Base-by-base conservation (phyloP, 2,329 filamentous ascomycete species). In the Fusarium equiseti region DNA sequence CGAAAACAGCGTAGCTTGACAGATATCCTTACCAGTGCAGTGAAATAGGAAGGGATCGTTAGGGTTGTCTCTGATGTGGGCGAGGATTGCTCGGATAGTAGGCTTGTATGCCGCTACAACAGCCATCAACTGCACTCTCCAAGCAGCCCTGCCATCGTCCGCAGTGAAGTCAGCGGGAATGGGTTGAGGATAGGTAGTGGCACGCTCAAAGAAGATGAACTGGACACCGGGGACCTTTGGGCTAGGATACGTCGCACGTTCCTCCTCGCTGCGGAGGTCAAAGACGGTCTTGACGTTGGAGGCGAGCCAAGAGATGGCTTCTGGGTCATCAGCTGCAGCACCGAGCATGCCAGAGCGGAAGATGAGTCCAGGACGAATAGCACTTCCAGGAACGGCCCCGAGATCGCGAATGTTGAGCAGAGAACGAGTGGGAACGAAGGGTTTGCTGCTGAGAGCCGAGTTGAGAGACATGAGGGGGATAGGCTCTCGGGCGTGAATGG, bases 361-460 rank as follows among this genome's bases (percentile, higher is more conserved):
- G 68, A 80, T 79, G 56, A 81, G 81, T 27, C 81, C 80, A 2
- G 80, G 70, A 2, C 81, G 80, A 60, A 88, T 71, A 8, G 76
- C 70, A 62, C 81, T 82, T 40, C 78, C 79, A 6, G 81, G 81
- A 2, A 87, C 75, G 29, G 81, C 77, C 55, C 85, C 86, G 15
- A 86, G 73, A 72, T 88, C 86, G 52, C 86, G 85, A 53, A 83
- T 77, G 78, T 87, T 88, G 79, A 87, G 83, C 29, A 85, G 83
- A 38, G 83, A 82, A 27, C 79, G 80, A 29, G 84, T 76, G 56
- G 77, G 72, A 65, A 87, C 70, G 73, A 88, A 88, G 10, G 86
- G 86, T 10, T 82, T 72, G n/a, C 76, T 74, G 11, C 76, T 72
- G 31, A 87, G 74, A 29, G 81, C 79, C 0, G 80, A 74, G 4